Base-by-base conservation (phyloP, 2,329 filamentous ascomycete species). In the Penicillium brasilianum region DNA sequence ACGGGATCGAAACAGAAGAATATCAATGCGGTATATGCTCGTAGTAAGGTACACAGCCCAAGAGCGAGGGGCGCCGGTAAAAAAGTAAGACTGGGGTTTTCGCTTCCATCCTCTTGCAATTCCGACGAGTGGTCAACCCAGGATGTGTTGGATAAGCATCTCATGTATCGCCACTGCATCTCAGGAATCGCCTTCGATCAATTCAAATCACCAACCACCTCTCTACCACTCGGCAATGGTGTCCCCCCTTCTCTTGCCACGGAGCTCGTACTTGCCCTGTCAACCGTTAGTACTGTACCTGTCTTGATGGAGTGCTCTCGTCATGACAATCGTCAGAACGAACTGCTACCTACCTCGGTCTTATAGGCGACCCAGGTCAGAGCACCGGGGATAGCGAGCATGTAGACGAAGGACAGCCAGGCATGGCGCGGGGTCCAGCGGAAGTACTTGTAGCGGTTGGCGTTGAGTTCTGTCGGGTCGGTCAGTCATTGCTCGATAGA, bases 381-480 rank as follows among this genome's bases (percentile, higher is more conserved):
- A 59, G 90, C 82, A 43, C 81, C 78, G 8, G 95, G 95, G 46
- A 97, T 85, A 57, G 89, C 81, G 36, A 88, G 81, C 60, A 90
- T 85, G 78, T 94, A 97, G 66, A 89, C 83, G 75, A 97, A 87
- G 4, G 89, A 88, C 72, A 97, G 79, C 81, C 87, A 88, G 32
- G 92, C 92, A 49, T 92, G 96, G 73, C 90, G 85, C 55, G 88
- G 86, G 37, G 90, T 98, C 92, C 92, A 98, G 78, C 92, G 87
- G 86, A 98, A 99, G 86, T 92, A 97, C 81, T 92, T 92, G 86
- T 93, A 90, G 68, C 95, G 90, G 83, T 91, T 92, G 73, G 86
- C 83, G 73, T 85, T 87, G 88, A 97, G 91, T 77, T 90, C 93
- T 97, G 54, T 58, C 39, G 61, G 49, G 39, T 44, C 28, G 9